Percentiles rank a stretch among this genome's conserved stretches.
Conservation (phyloP, 129 eudicot genomes). For the Saposhnikovia divaricata region DNA sequence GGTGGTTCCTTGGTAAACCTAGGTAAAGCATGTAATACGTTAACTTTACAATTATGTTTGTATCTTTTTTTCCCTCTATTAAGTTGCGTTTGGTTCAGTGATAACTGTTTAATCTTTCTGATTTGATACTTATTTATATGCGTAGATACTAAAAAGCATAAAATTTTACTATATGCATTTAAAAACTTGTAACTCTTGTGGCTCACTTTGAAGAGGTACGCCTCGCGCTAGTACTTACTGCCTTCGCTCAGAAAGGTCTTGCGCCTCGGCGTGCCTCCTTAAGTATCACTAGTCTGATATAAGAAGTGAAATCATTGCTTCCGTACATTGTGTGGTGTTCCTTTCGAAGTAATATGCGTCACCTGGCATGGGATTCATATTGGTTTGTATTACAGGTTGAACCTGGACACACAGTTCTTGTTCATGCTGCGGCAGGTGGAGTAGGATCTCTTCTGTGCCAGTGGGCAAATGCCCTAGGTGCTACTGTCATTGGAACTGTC, state of each 20-base stretch:
- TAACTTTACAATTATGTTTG: background rate
- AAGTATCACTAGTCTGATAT: background rate
- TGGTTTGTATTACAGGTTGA: conserved; percentile 36
- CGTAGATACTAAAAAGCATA: background rate
- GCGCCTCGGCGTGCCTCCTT: background rate
- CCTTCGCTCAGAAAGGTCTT: background rate
- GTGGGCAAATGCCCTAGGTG: conserved; percentile 61
- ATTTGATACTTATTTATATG: background rate
- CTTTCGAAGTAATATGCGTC: background rate
- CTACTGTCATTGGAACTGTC: conserved; percentile 63
- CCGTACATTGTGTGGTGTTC: background rate
- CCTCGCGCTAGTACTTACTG: background rate
- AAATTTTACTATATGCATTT: background rate
- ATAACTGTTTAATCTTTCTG: background rate
- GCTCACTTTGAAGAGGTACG: too few relatives aligned
- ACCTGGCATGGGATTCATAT: background rate
- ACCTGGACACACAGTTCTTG: conserved; percentile 51
- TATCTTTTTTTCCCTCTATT: background rate
- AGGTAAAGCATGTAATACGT: background rate
- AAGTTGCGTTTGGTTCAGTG: background rate
- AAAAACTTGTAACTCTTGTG: background rate
- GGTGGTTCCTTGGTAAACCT: too few relatives aligned
- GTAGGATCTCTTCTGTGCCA: conserved; percentile 56
- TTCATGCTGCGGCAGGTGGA: conserved; percentile 71
- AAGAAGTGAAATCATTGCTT: background rate